Conservation (phyloP, 1,284 basidiomycete genomes). For the Cryptococcus sp. region DNA sequence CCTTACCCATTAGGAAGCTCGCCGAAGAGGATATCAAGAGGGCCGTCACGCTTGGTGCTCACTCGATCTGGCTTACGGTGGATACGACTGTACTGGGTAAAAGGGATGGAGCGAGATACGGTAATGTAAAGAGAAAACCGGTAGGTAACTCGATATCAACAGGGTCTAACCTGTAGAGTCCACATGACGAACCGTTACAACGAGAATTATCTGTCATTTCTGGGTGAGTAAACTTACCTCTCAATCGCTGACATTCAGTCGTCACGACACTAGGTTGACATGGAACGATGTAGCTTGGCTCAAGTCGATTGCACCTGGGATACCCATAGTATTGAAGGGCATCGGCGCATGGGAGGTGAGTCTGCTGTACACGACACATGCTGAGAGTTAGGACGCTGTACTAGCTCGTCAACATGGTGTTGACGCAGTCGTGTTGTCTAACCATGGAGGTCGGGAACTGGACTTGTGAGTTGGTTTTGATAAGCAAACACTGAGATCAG, state of each 20-base stretch:
- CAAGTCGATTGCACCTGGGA: constrained; percentile 38
- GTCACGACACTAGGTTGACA: constrained; percentile 26
- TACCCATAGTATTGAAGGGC: constrained; percentile 51
- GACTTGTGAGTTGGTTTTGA: constrained; percentile 37
- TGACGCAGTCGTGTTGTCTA: constrained; percentile 29
- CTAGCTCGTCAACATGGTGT: constrained; percentile 1
- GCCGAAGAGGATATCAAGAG: constrained; percentile 44
- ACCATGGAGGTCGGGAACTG: constrained; percentile 51
- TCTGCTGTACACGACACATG: constrained; percentile 46
- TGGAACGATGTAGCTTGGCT: constrained; percentile 52
- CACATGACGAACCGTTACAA: no score
- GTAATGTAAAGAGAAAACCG: not conserved
- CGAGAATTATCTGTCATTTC: no score
- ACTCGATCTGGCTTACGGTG: constrained; percentile 50
- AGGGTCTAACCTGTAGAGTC: no score
- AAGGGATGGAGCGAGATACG: not conserved
- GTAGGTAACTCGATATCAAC: constrained; percentile 34
- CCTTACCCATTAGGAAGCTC: constrained; percentile 27
- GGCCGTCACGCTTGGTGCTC: constrained; percentile 40
- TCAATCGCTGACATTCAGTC: constrained; percentile 5
- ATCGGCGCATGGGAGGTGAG: constrained; percentile 47
- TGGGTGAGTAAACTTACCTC: no score
- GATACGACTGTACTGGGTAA: constrained; percentile 43
- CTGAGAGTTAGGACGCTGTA: not conserved
- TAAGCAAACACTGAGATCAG: constrained; percentile 12